Conservation (phyloP, 345 rosid genomes). For the Eucalyptus tenuipes region DNA sequence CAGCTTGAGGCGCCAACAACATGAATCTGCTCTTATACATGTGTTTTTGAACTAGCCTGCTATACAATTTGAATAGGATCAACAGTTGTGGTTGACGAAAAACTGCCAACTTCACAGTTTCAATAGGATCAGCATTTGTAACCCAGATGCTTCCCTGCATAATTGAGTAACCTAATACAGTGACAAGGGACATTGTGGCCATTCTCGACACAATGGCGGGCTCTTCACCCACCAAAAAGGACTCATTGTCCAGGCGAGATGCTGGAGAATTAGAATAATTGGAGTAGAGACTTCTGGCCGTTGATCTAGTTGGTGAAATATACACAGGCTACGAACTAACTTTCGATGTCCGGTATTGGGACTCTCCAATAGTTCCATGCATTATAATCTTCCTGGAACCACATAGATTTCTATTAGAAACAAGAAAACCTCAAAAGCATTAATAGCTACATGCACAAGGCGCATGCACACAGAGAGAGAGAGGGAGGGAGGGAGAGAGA, state of each 20-base stretch:
- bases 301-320: not conserved
- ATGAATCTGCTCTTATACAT: not conserved
- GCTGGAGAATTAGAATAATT: not conserved
- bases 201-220: not conserved
- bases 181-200: not conserved
- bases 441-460: not conserved
- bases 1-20: not conserved
- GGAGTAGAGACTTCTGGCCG: not conserved
- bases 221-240: not conserved
- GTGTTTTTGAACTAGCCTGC: not conserved
- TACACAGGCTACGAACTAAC: not conserved
- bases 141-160: not conserved
- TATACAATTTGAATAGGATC: not conserved
- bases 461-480: not conserved
- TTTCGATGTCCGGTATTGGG: constrained; percentile 47
- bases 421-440: not conserved
- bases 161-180: not conserved
- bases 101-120: not conserved
- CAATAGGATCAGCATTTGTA: not conserved
- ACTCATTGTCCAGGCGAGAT: not conserved
- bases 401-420: not conserved
- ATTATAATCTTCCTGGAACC: constrained; percentile 73
- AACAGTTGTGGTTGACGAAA: not conserved
- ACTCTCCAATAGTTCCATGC: constrained; percentile 82
- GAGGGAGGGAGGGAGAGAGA: too few relatives aligned